phyloP scores from a whole-genome alignment of 495 filamentous ascomycete species.

The Staphylotrichum longicolle region DNA sequence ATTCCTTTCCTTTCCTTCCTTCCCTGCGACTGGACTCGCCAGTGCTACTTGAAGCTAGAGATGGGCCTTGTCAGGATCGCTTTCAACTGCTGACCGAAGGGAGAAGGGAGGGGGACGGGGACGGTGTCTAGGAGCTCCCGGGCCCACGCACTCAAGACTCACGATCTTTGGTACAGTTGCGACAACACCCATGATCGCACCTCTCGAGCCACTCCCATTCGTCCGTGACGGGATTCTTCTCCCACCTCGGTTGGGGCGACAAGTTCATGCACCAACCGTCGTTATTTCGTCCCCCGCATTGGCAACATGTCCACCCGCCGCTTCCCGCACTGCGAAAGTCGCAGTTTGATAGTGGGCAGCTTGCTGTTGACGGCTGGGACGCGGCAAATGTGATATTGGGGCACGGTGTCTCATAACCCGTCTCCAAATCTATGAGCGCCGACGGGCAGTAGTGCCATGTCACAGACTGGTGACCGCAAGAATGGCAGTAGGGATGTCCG shows the following conservation, averaged over 20 bases:
- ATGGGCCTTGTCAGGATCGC: background rate
- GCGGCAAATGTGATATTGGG: constrained; percentile 40
- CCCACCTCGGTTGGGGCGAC: constrained; percentile 29
- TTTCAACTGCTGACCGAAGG: background rate
- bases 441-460: constrained; percentile 46
- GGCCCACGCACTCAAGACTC: constrained; percentile 11
- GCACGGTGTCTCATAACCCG: constrained; percentile 44
- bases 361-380: constrained; percentile 36
- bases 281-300: constrained; percentile 41
- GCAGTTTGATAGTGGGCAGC: constrained; percentile 43
- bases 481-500: constrained; percentile 44
- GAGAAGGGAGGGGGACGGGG: background rate
- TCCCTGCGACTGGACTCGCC: constrained; percentile 16
- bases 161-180: constrained; percentile 39
- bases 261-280: constrained; percentile 41
- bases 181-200: constrained; percentile 46
- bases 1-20: constrained; percentile 17
- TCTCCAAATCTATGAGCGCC: constrained; percentile 42
- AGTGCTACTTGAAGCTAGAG: constrained; percentile 4
- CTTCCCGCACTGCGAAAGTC: constrained; percentile 37
- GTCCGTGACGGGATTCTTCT: constrained; percentile 37
- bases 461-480: constrained; percentile 44
- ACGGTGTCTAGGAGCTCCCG: too few species aligned
- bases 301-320: constrained; percentile 45
- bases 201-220: constrained; percentile 38